phyloP scores from a whole-genome alignment of 2,329 filamentous ascomycete genomes.

The Triangularia verruculosa region DNA sequence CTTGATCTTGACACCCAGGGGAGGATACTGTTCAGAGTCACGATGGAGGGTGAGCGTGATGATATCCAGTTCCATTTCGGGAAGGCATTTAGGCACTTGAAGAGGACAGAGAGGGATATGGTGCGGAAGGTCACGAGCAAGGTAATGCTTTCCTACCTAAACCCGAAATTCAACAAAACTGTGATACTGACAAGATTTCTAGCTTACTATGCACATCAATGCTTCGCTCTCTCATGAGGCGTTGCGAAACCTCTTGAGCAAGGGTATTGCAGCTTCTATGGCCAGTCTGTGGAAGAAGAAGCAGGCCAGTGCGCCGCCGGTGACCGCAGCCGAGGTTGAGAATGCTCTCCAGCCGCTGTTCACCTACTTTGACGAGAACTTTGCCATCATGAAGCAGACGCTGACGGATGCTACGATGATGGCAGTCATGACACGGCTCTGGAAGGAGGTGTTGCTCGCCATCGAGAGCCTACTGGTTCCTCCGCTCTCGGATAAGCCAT shows the following conservation, averaged over 20 bases:
- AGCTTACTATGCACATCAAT: constrained; percentile 92
- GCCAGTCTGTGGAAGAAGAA: constrained; percentile 66
- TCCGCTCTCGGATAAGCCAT: constrained; percentile 91
- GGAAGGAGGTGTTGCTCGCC: constrained; percentile 94
- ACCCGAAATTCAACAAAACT: not conserved
- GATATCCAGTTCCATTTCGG: constrained; percentile 99
- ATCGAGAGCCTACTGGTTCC: constrained; percentile 89
- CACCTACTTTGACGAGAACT: constrained; percentile 96
- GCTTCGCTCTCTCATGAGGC: constrained; percentile 81
- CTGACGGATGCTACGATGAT: constrained; percentile 95
- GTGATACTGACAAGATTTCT: constrained; percentile 13
- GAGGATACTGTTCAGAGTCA: constrained; percentile 81
- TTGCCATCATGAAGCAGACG: constrained; percentile 97
- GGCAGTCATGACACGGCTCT: constrained; percentile 94
- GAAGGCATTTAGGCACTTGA: constrained; percentile 91
- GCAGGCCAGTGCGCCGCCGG: constrained; percentile 51
- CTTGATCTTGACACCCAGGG: constrained; percentile 95
- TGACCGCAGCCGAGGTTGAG: constrained; percentile 71
- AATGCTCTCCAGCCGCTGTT: constrained; percentile 82
- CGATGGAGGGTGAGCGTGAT: constrained; percentile 97
- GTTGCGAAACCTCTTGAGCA: constrained; percentile 69
- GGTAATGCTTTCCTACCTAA: constrained; percentile 48
- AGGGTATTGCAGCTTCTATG: constrained; percentile 67
- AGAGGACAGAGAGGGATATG: constrained; percentile 96
- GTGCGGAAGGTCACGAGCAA: constrained; percentile 97